Evolutionary conservation across 345 rosid species (phyloP).

Genomic region (Sonneratia alba): DNA sequence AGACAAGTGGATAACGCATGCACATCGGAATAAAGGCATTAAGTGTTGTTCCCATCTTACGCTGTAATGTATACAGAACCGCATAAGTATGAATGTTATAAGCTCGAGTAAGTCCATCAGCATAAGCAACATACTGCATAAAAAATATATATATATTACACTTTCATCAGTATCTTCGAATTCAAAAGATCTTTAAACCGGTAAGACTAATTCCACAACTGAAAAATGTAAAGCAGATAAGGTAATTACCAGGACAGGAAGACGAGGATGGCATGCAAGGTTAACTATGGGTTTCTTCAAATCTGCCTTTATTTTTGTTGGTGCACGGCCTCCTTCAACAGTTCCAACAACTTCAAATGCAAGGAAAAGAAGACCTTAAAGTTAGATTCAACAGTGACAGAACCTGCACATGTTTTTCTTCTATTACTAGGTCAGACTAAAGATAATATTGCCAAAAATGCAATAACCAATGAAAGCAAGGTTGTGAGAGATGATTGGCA

Average conservation of each 20-base stretch:
- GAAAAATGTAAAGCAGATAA: constrained; percentile 7
- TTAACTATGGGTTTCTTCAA: constrained; percentile 88
- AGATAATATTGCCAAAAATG: background rate
- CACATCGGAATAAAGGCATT: background rate
- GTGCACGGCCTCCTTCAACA: constrained; percentile 88
- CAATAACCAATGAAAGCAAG: background rate
- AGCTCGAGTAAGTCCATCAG: constrained; percentile 94
- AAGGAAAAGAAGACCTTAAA: constrained; percentile 7
- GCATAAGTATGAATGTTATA: constrained; percentile 92
- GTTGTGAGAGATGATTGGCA: too few species aligned
- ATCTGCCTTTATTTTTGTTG: constrained; percentile 93
- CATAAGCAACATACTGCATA: constrained; percentile 92
- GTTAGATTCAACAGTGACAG: constrained; percentile 8
- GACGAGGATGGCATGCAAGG: constrained; percentile 97
- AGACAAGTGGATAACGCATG: constrained; percentile 7
- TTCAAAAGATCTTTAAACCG: constrained; percentile 1
- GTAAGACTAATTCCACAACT: background rate
- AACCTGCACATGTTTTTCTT: background rate
- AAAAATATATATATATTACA: background rate
- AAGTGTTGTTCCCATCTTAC: constrained; percentile 36
- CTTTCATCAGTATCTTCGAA: background rate
- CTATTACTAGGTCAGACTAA: background rate
- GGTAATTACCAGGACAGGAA: constrained; percentile 71
- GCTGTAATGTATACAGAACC: constrained; percentile 79
- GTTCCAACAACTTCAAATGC: constrained; percentile 85